Conservation (phyloP, 2,329 filamentous ascomycete genomes). For the Claviceps digitariae region DNA sequence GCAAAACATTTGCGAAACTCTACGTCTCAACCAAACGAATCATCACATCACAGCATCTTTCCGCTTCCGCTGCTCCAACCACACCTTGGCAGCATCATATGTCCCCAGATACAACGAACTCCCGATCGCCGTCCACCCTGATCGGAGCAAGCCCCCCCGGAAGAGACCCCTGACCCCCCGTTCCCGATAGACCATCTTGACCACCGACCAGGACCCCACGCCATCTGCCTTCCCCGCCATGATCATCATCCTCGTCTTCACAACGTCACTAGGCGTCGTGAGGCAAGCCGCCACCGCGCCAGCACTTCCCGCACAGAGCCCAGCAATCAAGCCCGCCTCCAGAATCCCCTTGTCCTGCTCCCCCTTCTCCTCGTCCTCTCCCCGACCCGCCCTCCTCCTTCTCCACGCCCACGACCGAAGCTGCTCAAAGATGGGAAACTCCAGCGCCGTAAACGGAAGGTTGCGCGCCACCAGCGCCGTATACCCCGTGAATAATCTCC, state of each 20-base stretch:
- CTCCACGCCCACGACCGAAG: slow-evolving; percentile 42
- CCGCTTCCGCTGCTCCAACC: slow-evolving; percentile 33
- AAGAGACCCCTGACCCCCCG: slow-evolving; percentile 64
- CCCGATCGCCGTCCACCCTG: slow-evolving; percentile 69
- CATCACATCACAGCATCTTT: slow-evolving; percentile 18
- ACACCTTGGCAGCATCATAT: slow-evolving; percentile 68
- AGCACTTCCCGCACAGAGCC: slow-evolving; percentile 57
- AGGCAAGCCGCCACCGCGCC: slow-evolving; percentile 63
- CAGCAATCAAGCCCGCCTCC: slow-evolving; percentile 60
- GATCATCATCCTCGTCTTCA: slow-evolving; percentile 86
- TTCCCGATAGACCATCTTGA: slow-evolving; percentile 49
- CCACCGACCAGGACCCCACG: slow-evolving; percentile 41
- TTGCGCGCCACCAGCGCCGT: slow-evolving; percentile 71
- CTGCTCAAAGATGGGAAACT: slow-evolving; percentile 78
- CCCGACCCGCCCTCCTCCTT: slow-evolving; percentile 15
- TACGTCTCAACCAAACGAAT: background rate
- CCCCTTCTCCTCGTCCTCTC: slow-evolving; percentile 10
- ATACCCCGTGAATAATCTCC: slow-evolving; percentile 59
- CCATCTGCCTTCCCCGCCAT: slow-evolving; percentile 27
- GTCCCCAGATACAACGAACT: slow-evolving; percentile 75
- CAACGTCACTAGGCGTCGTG: slow-evolving; percentile 81
- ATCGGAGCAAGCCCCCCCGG: slow-evolving; percentile 58
- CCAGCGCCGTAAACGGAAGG: slow-evolving; percentile 73
- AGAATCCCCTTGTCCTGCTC: slow-evolving; percentile 26
- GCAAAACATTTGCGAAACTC: background rate